Conservation (phyloP, 805 yeast species). For the Komagataella populi region DNA sequence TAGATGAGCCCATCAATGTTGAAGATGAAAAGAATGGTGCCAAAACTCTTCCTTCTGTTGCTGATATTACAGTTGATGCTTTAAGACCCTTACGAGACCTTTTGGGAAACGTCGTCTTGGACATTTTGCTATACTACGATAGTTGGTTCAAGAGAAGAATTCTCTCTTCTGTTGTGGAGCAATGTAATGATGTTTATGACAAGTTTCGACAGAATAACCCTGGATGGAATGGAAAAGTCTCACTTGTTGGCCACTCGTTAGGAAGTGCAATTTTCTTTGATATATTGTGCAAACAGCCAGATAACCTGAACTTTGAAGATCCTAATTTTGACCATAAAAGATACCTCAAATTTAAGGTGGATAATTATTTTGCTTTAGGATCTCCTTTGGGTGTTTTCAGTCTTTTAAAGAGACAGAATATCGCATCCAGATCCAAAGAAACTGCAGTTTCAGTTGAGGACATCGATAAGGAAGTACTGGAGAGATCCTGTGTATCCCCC, state of each 20-base stretch:
- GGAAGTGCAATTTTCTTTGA: conserved; percentile 84
- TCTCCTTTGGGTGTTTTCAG: conserved; percentile 86
- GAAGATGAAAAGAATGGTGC: conserved; percentile 23
- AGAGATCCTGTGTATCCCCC: conserved; percentile 24
- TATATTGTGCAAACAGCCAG: conserved; percentile 40
- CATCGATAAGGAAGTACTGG: conserved; percentile 5
- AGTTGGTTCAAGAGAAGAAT: conserved; percentile 53
- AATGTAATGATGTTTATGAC: conserved; percentile 49
- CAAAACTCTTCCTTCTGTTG: conserved; percentile 42
- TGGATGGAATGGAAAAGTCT: conserved; percentile 64
- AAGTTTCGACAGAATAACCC: conserved; percentile 54
- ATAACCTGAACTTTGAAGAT: conserved; percentile 7
- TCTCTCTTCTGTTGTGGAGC: conserved; percentile 41
- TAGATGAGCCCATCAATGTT: conserved; percentile 23
- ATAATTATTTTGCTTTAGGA: conserved; percentile 69
- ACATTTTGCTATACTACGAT: conserved; percentile 69
- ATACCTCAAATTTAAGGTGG: conserved; percentile 56
- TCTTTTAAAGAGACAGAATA: conserved; percentile 48
- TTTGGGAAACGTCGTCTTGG: conserved; percentile 79
- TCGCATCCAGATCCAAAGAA: conserved; percentile 26
- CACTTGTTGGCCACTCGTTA: conserved; percentile 80
- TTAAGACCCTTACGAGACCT: conserved; percentile 64
- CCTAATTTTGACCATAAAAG: conserved; percentile 17
- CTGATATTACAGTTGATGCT: conserved; percentile 66
- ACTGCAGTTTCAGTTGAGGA: neutral